These are phyloP conservation scores for Arxiozyma heterogenica DNA, from an alignment of 1,139 yeast species.

Conservation along the genomic window DNA sequence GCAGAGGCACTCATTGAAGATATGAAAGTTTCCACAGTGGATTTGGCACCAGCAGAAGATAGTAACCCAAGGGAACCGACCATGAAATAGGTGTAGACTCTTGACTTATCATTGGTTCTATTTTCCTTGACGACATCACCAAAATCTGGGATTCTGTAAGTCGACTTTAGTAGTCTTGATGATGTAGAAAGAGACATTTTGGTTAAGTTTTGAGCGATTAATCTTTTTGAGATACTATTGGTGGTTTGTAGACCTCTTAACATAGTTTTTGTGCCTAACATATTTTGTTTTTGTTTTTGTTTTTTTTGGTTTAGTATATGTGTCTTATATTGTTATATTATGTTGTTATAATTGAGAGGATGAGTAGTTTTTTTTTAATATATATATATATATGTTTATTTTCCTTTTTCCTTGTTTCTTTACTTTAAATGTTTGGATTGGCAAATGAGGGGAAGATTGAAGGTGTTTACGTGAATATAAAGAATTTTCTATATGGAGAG, in stretches of 20 bases:
- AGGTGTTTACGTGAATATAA: background rate
- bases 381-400: too few species aligned
- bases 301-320: too few species aligned
- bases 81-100: conserved; percentile 93
- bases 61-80: conserved; percentile 93
- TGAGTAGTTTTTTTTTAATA: background rate
- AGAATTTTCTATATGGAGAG: background rate
- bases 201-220: background rate
- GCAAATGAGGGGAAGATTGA: background rate
- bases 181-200: conserved; percentile 7
- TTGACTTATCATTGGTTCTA: conserved; percentile 57
- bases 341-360: background rate
- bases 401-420: background rate
- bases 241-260: background rate
- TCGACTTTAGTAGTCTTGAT: conserved; percentile 18
- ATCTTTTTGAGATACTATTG: background rate
- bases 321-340: too few species aligned
- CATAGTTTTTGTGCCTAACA: conserved; percentile 1
- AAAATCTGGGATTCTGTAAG: conserved; percentile 91
- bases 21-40: conserved; percentile 93
- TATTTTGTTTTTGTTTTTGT: background rate
- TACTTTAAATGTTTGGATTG: background rate
- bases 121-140: conserved; percentile 69
- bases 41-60: conserved; percentile 94
- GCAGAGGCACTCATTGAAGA: conserved; percentile 96